phyloP scores from a whole-genome alignment of 1,284 basidiomycete species.

The Chalciporus sp. region DNA sequence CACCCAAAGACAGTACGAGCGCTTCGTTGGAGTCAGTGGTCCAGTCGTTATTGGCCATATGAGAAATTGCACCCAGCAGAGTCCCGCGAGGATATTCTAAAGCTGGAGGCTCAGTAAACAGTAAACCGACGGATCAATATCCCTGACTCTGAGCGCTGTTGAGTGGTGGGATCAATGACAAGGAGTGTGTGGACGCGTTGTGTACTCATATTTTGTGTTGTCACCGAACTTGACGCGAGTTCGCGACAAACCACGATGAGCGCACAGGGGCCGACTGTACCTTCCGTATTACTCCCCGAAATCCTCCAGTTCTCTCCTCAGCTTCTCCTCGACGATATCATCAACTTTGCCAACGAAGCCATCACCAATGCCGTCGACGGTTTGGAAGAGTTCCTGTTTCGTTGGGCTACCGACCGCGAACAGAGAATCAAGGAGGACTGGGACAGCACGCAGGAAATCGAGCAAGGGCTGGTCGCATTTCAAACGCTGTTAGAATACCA shows the following conservation, averaged over 20 bases:
- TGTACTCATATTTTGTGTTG: conserved; percentile 28
- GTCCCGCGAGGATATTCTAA: neutral
- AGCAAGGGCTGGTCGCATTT: conserved; percentile 74
- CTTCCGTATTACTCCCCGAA: conserved; percentile 61
- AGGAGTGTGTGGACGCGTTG: conserved; percentile 25
- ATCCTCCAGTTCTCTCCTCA: conserved; percentile 70
- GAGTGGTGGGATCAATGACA: neutral
- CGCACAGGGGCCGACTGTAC: conserved; percentile 36
- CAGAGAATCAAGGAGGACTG: conserved; percentile 45
- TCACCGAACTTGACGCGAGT: neutral
- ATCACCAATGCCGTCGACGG: conserved; percentile 72
- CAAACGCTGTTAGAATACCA: conserved; percentile 78
- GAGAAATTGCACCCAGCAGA: neutral
- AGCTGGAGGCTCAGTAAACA: neutral
- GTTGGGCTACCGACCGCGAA: conserved; percentile 64
- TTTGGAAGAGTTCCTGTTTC: conserved; percentile 70
- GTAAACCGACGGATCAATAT: neutral
- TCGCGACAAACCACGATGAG: conserved; percentile 24
- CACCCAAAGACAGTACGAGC: conserved; percentile 72
- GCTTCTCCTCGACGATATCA: conserved; percentile 67
- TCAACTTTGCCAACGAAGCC: conserved; percentile 68
- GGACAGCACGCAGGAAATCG: conserved; percentile 68
- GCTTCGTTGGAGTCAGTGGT: conserved; percentile 81
- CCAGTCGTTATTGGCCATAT: conserved; percentile 57
- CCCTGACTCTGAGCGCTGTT: neutral